Evolutionary conservation across 2,329 filamentous ascomycete genomes (phyloP).

Genomic region (Pseudogymnoascus sp.): DNA sequence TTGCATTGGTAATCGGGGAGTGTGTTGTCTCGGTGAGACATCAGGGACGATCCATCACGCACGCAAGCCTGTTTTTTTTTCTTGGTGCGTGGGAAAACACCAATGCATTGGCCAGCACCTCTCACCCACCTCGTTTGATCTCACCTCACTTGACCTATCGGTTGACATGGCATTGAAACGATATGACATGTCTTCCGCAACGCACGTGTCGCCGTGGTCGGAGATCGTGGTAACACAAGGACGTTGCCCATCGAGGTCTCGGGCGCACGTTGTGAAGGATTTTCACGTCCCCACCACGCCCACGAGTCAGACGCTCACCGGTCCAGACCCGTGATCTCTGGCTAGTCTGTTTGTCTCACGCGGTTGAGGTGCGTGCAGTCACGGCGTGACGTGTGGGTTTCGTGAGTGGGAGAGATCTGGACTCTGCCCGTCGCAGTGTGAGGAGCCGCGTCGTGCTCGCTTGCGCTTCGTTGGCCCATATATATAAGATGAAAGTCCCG

Average conservation of each 20-base stretch:
- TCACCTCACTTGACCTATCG: background rate
- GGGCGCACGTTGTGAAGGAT: background rate
- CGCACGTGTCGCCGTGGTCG: background rate
- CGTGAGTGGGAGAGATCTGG: background rate
- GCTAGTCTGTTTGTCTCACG: background rate
- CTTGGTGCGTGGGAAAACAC: background rate
- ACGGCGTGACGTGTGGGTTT: background rate
- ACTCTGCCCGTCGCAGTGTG: background rate
- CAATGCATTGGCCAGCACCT: background rate
- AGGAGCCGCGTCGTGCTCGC: background rate
- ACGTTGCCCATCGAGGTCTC: background rate
- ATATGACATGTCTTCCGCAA: background rate
- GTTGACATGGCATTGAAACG: background rate
- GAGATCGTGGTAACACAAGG: background rate
- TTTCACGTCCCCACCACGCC: background rate
- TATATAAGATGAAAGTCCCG: background rate
- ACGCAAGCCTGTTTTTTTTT: conserved; percentile 1
- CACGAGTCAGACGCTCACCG: background rate
- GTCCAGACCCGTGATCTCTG: background rate
- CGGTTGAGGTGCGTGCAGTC: background rate
- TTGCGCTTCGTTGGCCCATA: background rate
- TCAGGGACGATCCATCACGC: background rate
- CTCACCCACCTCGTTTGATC: background rate
- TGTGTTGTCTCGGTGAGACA: conserved; percentile 2
- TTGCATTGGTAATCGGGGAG: background rate